Evolutionary conservation across 2,329 filamentous ascomycete genomes (phyloP).

Genomic region (Pestalotiopsis sp.): DNA sequence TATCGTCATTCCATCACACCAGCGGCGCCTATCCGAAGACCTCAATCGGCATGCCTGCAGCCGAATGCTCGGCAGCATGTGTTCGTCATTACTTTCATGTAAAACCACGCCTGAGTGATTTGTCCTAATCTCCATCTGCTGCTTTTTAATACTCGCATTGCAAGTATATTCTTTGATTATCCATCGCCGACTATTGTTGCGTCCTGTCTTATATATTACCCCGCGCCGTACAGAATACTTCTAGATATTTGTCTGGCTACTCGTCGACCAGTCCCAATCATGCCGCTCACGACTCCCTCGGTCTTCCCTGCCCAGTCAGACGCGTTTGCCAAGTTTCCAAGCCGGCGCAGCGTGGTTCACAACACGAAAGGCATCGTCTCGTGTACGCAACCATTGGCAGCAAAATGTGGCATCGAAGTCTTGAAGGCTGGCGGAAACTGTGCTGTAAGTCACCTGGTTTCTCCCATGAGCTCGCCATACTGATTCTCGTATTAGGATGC

Average conservation of each 20-base stretch:
- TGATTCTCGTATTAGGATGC: slow-evolving; percentile 63
- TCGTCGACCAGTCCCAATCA: slow-evolving; percentile 22
- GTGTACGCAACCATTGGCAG: slow-evolving; percentile 86
- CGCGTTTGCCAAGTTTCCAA: slow-evolving; percentile 69
- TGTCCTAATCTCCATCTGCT: not conserved
- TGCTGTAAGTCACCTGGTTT: slow-evolving; percentile 63
- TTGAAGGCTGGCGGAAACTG: slow-evolving; percentile 91
- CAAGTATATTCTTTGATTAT: not conserved
- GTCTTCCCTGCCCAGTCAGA: slow-evolving; percentile 48
- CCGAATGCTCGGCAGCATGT: not conserved
- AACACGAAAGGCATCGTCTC: slow-evolving; percentile 91
- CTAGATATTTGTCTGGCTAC: not conserved
- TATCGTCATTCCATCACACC: not conserved
- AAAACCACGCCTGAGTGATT: not conserved
- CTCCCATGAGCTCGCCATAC: not conserved
- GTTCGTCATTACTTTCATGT: not conserved
- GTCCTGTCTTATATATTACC: not conserved
- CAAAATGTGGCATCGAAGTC: slow-evolving; percentile 83
- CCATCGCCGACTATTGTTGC: not conserved
- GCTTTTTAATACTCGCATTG: not conserved
- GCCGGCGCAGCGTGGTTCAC: slow-evolving; percentile 88
- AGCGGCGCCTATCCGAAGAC: slow-evolving; percentile 4
- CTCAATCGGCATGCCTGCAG: not conserved
- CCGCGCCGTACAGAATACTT: not conserved
- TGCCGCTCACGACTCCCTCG: slow-evolving; percentile 52